These are phyloP conservation scores for Puccinia novopanici DNA, from an alignment of 1,284 basidiomycete species.

Conservation along the genomic window DNA sequence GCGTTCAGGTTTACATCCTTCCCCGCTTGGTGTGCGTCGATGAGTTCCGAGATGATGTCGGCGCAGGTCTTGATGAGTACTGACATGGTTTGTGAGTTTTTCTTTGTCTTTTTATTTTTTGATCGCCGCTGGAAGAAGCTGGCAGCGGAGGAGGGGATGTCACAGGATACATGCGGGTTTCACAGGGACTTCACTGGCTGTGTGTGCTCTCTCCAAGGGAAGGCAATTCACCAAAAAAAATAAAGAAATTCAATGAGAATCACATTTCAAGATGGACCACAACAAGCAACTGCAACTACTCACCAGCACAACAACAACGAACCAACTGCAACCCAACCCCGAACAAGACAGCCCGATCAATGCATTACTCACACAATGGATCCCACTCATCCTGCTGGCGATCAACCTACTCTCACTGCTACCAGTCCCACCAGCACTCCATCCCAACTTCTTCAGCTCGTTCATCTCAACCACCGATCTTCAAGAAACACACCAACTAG, in stretches of 20 bases:
- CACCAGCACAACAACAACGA: background rate
- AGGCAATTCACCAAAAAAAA: no score
- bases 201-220: no score
- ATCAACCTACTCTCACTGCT: slow-evolving; percentile 2
- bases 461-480: slow-evolving; percentile 8
- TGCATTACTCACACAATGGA: background rate
- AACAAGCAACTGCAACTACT: background rate
- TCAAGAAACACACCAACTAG: background rate
- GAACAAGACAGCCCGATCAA: background rate
- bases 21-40: slow-evolving; percentile 77
- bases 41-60: slow-evolving; percentile 89
- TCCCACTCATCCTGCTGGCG: slow-evolving; percentile 7
- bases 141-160: background rate
- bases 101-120: background rate
- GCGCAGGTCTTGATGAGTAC: slow-evolving; percentile 89
- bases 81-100: slow-evolving; percentile 65
- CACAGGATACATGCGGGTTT: background rate
- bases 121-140: background rate
- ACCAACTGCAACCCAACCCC: background rate
- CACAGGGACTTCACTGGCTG: background rate
- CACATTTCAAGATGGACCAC: no score
- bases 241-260: no score
- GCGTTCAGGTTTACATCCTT: slow-evolving; percentile 76
- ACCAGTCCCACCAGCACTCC: background rate
- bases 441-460: background rate